A percentile compares a stretch with the other conserved stretches of the same genome.
phyloP scores from a whole-genome alignment of 2,329 filamentous ascomycete genomes.

The Aspergillus pseudotamarii region DNA sequence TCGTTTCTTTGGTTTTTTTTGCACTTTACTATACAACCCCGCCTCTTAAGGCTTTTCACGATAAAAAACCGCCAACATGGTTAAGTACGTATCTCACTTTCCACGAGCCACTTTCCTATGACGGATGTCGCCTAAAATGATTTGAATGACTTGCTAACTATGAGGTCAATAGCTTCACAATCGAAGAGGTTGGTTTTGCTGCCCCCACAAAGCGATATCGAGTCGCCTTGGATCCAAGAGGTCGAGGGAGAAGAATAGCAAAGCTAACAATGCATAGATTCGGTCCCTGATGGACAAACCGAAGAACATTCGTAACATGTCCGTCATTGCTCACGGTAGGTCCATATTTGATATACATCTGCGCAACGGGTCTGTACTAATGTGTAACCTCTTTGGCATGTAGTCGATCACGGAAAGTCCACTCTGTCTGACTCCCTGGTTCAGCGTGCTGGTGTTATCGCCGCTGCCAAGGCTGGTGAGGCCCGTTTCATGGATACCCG shows the following conservation, averaged over 20 bases:
- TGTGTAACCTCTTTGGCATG: conserved; percentile 1
- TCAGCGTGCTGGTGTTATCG: conserved; percentile 99
- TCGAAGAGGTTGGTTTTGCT: conserved; percentile 72
- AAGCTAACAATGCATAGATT: conserved; percentile 39
- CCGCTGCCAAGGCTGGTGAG: conserved; percentile 94
- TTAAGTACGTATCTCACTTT: conserved; percentile 77
- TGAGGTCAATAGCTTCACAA: conserved; percentile 76
- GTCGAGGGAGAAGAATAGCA: neutral
- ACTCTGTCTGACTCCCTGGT: conserved; percentile 99
- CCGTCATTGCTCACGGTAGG: conserved; percentile 96
- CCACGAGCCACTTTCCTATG: conserved; percentile 1
- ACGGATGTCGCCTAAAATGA: neutral
- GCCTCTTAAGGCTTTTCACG: conserved; percentile 43
- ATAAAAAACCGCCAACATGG: conserved; percentile 85
- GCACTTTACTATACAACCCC: conserved; percentile 37
- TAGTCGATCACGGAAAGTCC: conserved; percentile 99
- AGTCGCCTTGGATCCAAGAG: neutral
- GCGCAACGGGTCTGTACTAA: neutral
- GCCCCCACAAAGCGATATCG: conserved; percentile 3
- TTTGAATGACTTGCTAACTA: conserved; percentile 32
- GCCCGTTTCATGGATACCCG: conserved; percentile 96
- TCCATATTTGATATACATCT: conserved; percentile 10
- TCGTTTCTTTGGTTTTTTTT: conserved; percentile 32
- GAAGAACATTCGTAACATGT: conserved; percentile 87
- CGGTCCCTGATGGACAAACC: conserved; percentile 52